Conservation (phyloP, 305 asterid genomes). For the Ilex paraguariensis region DNA sequence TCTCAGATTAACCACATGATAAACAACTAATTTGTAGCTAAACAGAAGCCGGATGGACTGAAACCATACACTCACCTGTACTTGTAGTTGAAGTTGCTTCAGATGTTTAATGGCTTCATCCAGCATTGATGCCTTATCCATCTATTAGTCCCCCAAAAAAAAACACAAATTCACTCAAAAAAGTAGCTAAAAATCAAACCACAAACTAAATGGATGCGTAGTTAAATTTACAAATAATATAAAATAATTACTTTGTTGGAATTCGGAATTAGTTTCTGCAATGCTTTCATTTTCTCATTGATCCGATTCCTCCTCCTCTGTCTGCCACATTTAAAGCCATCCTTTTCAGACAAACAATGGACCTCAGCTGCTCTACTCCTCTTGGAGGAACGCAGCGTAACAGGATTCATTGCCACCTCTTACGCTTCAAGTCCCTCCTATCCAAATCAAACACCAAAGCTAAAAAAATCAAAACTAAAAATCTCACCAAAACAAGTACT, state of each 20-base stretch:
- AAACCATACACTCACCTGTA: constrained; percentile 53
- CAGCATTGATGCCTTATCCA: constrained; percentile 98
- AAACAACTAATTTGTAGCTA: not conserved
- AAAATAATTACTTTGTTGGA: constrained; percentile 63
- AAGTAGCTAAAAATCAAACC: too few relatives aligned
- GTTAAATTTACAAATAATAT: not conserved
- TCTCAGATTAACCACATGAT: constrained; percentile 7
- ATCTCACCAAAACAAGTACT: not conserved
- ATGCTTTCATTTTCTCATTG: constrained; percentile 92
- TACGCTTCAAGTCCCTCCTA: constrained; percentile 57
- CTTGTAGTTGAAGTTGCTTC: constrained; percentile 97
- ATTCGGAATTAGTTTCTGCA: constrained; percentile 84
- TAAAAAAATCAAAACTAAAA: constrained; percentile 5
- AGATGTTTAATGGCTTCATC: constrained; percentile 98
- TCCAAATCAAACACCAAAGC: constrained; percentile 3
- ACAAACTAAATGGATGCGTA: too few relatives aligned
- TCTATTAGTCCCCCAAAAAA: constrained; percentile 28
- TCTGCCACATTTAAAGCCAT: constrained; percentile 17
- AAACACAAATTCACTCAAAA: too few relatives aligned
- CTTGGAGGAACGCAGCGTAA: constrained; percentile 64
- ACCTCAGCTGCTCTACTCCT: constrained; percentile 92
- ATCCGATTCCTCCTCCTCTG: constrained; percentile 98
- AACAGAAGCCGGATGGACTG: too few relatives aligned
- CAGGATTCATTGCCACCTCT: constrained; percentile 32
- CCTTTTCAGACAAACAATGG: constrained; percentile 97